Evolutionary conservation across 371 early-diverging fungal species (phyloP).

Genomic region (Mucor indicus): DNA sequence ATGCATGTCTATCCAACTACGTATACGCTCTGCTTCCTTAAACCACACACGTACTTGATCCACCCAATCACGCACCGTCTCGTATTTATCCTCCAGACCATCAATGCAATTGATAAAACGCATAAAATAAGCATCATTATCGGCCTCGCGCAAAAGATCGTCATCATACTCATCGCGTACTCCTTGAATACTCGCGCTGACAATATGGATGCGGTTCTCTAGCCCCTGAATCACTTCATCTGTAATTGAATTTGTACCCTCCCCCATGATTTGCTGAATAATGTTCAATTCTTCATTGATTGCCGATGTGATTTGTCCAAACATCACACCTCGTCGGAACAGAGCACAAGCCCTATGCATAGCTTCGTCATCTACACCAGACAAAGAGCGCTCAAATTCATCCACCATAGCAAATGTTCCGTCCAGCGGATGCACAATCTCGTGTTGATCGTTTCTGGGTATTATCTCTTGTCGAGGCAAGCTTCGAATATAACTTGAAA

Average conservation of each 20-base stretch:
- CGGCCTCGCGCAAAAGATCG: neutral
- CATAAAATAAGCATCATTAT: neutral
- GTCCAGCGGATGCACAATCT: conserved; percentile 35
- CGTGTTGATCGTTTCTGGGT: conserved; percentile 1
- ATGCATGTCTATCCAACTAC: conserved; percentile 43
- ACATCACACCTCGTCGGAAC: conserved; percentile 24
- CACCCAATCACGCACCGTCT: conserved; percentile 39
- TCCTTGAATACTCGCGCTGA: conserved; percentile 21
- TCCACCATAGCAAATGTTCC: conserved; percentile 22
- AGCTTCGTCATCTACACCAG: neutral
- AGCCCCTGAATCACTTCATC: conserved; percentile 32
- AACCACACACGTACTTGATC: conserved; percentile 50
- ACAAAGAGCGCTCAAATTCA: conserved; percentile 6
- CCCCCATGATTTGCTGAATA: conserved; percentile 34
- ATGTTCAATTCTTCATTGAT: conserved; percentile 41
- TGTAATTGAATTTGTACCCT: conserved; percentile 15
- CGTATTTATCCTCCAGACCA: conserved; percentile 17
- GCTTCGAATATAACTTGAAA: neutral
- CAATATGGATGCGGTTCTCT: conserved; percentile 19
- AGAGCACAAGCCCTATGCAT: neutral
- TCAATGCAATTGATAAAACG: conserved; percentile 14
- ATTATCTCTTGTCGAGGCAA: conserved; percentile 2
- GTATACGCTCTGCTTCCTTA: conserved; percentile 45
- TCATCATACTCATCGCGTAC: conserved; percentile 23
- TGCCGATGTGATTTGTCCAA: conserved; percentile 35